Evolutionary conservation across 2,329 filamentous ascomycete genomes (phyloP).

Genomic region (Trichoderma koningii): DNA sequence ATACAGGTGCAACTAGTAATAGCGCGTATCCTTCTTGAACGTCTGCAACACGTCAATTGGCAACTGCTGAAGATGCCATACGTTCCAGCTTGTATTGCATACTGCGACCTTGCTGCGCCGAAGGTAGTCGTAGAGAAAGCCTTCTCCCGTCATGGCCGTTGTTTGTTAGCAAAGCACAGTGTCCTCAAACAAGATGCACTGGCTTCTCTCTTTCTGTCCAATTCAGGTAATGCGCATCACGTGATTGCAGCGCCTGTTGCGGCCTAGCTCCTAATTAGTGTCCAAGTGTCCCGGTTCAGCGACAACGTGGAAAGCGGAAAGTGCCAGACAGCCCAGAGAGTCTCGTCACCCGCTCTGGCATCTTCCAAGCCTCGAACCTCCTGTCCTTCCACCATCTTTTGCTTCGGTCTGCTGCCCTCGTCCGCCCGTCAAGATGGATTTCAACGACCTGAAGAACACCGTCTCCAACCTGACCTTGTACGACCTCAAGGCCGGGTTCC

Average conservation of each 20-base stretch:
- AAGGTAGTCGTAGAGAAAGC: no score
- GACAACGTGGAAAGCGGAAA: slow-evolving; percentile 11
- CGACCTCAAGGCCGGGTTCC: slow-evolving; percentile 90
- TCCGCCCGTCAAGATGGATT: slow-evolving; percentile 64
- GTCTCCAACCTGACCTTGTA: slow-evolving; percentile 92
- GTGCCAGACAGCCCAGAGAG: background rate
- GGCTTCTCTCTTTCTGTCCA: no score
- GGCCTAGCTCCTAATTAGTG: slow-evolving; percentile 11
- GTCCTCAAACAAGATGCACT: no score
- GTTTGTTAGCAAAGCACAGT: no score
- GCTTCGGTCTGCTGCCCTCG: background rate
- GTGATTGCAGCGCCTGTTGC: background rate
- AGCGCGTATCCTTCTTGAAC: no score
- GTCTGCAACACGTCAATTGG: no score
- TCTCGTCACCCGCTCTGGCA: slow-evolving; percentile 17
- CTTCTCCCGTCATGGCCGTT: no score
- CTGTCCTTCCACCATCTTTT: background rate
- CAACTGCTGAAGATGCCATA: no score
- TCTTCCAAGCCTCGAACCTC: background rate
- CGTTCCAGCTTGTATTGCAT: no score
- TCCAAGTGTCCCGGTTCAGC: slow-evolving; percentile 21
- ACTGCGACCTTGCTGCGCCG: no score
- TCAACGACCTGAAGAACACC: slow-evolving; percentile 80
- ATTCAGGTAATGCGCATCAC: background rate
- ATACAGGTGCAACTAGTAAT: no score